Base-by-base conservation (phyloP, 768 basidiomycete species). In the Strobilomyces dryophilus region DNA sequence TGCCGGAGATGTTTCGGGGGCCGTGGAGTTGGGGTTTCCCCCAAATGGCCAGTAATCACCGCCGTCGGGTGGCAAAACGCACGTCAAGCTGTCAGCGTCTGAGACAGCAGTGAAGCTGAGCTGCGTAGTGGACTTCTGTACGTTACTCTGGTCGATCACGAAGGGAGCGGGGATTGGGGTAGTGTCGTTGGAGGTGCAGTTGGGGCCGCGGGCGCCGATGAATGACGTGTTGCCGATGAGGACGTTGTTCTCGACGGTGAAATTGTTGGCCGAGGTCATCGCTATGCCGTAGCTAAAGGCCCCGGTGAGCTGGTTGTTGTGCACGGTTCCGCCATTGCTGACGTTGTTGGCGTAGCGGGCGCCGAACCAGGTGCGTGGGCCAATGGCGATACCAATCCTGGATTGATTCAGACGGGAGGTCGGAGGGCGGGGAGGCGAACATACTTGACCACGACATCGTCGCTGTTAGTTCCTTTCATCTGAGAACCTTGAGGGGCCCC, bases 311-410 rank as follows among this genome's bases (percentile, higher is more conserved):
- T 66, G 67, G 66, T 91, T 90, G 63, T 79, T 70, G 17, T 70
- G 60, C 20, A 89, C 82, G 6, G 73, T 71, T 7, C 78, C 87
- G n/a, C 74, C 73, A 35, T 65, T 72, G 64, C 74, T 79, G 60
- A 79, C 75, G 54, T 84, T 82, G 51, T 78, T 79, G 21, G 75
- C 74, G 57, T 74, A 86, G 47, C 67, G 62, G 57, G 78, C 69
- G 3, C 82, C 84, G 53, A 89, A 89, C 89, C 89, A 91, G 15
- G 81, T 82, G 11, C 79, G 79, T 9, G 89, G 86, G 9, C 89
- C 89, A 15, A 90, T 78, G 27, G 87, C 89, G 45, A 91, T 84
- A n/a, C 84, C 89, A 61, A 91, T 83, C 66, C 88, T 89, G 14
- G 8, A 51, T 36, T n/a, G n/a, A 37, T 51, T 61, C 18, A 56